Percentiles rank a stretch among this genome's conserved stretches.
Conservation (phyloP, 2,329 filamentous ascomycete species). For the Polytolypa hystricis region DNA sequence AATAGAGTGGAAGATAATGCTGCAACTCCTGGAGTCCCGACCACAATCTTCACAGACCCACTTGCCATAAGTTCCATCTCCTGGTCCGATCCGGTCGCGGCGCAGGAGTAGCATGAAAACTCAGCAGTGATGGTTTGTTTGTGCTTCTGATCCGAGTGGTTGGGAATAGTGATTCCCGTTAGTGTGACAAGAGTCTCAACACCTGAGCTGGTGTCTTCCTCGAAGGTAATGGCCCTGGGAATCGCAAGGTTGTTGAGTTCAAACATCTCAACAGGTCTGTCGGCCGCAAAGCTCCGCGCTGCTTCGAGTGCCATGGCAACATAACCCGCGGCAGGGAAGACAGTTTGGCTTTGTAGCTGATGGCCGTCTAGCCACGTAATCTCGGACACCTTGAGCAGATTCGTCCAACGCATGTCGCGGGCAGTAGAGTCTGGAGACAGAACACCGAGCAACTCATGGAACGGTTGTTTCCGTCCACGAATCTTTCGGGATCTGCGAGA, state of each 20-base stretch:
- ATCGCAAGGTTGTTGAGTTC: background rate
- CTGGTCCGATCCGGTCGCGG: no score
- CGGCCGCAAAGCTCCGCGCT: conserved; percentile 13
- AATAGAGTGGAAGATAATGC: no score
- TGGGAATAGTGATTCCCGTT: no score
- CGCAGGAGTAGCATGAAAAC: no score
- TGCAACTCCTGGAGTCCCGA: no score
- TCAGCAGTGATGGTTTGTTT: no score
- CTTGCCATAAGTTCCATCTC: no score
- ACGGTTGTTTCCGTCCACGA: conserved; percentile 8
- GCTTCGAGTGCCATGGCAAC: conserved; percentile 35
- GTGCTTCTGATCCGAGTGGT: no score
- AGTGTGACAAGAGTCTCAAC: conserved; percentile 3
- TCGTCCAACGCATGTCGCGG: conserved; percentile 29
- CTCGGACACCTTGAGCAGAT: conserved; percentile 22
- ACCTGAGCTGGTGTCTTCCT: background rate
- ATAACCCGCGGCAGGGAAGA: conserved; percentile 35
- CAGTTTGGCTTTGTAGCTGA: conserved; percentile 23
- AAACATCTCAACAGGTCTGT: background rate
- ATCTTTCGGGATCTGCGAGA: conserved; percentile 13
- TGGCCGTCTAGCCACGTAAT: conserved; percentile 36
- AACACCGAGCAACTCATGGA: conserved; percentile 16
- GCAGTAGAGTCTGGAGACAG: conserved; percentile 19
- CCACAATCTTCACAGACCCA: no score
- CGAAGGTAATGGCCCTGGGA: background rate